These are phyloP conservation scores for Stellera chamaejasme DNA, from an alignment of 345 rosid species.

Conservation along the genomic window DNA sequence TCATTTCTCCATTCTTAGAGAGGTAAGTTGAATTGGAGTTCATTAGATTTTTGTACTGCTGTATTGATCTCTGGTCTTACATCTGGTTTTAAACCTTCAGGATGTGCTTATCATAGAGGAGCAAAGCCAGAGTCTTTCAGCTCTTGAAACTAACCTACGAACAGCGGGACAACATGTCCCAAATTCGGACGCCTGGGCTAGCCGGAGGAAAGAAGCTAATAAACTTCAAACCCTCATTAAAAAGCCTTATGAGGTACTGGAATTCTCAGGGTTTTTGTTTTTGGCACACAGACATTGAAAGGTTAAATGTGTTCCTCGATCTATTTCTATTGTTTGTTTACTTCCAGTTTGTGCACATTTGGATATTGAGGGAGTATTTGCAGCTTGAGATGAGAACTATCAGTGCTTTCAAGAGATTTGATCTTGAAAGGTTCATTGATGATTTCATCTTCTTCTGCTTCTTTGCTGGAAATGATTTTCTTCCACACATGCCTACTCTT, in stretches of 20 bases:
- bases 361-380: conserved; percentile 24
- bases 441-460: conserved; percentile 23
- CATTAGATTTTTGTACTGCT: not conserved
- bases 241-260: conserved; percentile 16
- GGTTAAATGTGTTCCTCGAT: not conserved
- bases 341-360: conserved; percentile 17
- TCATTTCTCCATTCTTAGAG: conserved; percentile 22
- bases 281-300: not conserved
- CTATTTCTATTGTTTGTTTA: not conserved
- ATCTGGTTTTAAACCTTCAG: not conserved
- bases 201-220: not conserved
- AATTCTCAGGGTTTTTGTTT: not conserved
- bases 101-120: conserved; percentile 11
- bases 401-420: conserved; percentile 6
- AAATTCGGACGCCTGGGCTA: not conserved
- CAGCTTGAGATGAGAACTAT: conserved; percentile 14
- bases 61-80: not conserved
- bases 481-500: conserved; percentile 25
- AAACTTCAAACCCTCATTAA: not conserved
- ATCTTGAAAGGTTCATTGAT: conserved; percentile 16
- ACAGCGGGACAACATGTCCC: not conserved
- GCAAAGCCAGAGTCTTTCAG: conserved; percentile 1
- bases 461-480: conserved; percentile 26
- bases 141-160: not conserved
- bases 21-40: conserved; percentile 9